Evolutionary conservation across 2,329 filamentous ascomycete genomes (phyloP), one percentile per base, ranked within the genome.

Genomic region (Domatiomyces catenatus): DNA sequence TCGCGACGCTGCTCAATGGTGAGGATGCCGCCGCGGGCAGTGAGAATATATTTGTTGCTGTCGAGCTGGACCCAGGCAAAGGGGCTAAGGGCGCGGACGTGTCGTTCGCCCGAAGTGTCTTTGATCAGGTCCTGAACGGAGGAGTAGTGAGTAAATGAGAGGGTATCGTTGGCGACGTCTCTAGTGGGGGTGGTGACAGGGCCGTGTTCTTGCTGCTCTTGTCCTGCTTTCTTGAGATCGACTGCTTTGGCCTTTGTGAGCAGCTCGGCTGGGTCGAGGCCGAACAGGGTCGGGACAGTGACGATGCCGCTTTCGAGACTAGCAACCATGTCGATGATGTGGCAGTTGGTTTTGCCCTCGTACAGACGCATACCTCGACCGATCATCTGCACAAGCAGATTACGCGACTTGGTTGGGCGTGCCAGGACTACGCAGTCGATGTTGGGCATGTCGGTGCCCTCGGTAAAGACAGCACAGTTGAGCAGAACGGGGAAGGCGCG

Each of bases 361-460:
- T 86, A 76, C 42, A 95, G 69, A 43, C 92, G 80, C 79, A 98
- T 85, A 3, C 92, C 92, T 60, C 92, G 78, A 0, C 92, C 92
- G 54, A 98, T 94, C 92, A 98, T 98, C 67, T 98, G 92, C 0
- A 96, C 80, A 1, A 98, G 77, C 2, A 98, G 71, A 59, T 95
- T 96, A n/a, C 85, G 80, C 15, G 92, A 96, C 58, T 83, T 81
- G 1, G 92, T 98, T 0, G 92, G 92, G 20, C 92, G 75, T 2
- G 84, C 88, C 7, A 98, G 75, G 7, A 98, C 64, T 20, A 98
- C 79, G 62, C 92, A 96, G 69, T 98, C 92, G 57, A 98, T 86
- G 63, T 94, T 95, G 5, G 93, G 92, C 28, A 98, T 94, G 62
- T 98, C 92, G 0, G 92, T 98, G 1, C 92, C 92, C 69, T 98